These are phyloP conservation scores for Tuber melanosporum DNA, from an alignment of 495 filamentous ascomycete species.

Conservation along the genomic window DNA sequence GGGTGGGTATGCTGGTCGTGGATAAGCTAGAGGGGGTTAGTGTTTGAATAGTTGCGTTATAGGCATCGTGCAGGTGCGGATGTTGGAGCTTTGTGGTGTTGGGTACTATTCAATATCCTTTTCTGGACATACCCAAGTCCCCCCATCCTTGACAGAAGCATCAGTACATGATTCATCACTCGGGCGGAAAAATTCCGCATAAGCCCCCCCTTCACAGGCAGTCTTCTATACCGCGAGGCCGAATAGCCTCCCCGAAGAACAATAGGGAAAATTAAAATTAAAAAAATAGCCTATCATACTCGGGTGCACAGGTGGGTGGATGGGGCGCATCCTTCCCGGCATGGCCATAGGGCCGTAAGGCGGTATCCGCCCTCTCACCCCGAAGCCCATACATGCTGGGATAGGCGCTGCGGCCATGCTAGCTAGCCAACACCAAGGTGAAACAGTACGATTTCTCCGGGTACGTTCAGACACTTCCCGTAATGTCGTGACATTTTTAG, in stretches of 20 bases:
- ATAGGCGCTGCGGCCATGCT: not conserved
- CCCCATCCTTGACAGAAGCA: not conserved
- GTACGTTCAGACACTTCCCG: not conserved
- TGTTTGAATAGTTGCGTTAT: not conserved
- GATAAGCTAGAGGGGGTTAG: too few species aligned
- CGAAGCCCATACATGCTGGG: not conserved
- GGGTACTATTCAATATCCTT: not conserved
- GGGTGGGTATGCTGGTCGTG: not conserved
- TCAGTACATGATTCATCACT: not conserved
- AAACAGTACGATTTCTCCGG: not conserved
- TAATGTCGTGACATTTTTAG: not conserved
- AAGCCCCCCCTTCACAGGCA: not conserved
- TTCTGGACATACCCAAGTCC: not conserved
- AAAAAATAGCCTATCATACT: not conserved
- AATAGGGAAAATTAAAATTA: not conserved
- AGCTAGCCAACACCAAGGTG: not conserved
- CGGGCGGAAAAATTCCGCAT: not conserved
- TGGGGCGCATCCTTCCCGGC: not conserved
- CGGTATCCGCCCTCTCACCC: not conserved
- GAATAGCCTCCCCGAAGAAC: not conserved
- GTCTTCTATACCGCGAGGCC: not conserved
- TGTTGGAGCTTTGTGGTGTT: not conserved
- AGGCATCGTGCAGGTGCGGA: not conserved
- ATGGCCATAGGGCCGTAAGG: not conserved
- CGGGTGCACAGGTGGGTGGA: not conserved